Percentiles rank a stretch among this genome's conserved stretches.
phyloP scores from a whole-genome alignment of 352 stramenopile species.

The Phytophthora sp. region DNA sequence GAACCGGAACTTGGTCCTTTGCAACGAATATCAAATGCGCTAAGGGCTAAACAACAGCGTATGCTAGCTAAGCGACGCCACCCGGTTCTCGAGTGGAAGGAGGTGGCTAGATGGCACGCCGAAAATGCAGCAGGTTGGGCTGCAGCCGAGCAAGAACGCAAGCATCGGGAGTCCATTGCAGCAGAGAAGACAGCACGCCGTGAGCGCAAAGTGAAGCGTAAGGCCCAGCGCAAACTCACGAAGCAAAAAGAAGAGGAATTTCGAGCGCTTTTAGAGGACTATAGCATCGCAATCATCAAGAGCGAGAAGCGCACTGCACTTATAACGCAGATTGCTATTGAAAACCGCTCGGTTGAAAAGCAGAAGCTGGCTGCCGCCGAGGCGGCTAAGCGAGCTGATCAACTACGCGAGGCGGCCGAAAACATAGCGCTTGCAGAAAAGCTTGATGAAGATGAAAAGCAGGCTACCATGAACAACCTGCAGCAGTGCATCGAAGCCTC shows the following conservation, averaged over 20 bases:
- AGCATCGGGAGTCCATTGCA: constrained; percentile 10
- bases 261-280: constrained; percentile 44
- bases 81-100: constrained; percentile 61
- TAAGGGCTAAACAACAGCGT: constrained; percentile 47
- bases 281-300: constrained; percentile 47
- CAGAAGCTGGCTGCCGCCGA: constrained; percentile 18
- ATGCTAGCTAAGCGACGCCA: constrained; percentile 49
- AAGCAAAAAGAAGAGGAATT: constrained; percentile 62
- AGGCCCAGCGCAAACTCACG: constrained; percentile 46
- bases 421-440: constrained; percentile 15
- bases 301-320: constrained; percentile 51
- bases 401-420: constrained; percentile 16
- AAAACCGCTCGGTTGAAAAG: constrained; percentile 33
- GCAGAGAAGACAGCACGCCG: constrained; percentile 40
- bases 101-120: constrained; percentile 37
- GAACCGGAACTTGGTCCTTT: constrained; percentile 22
- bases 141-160: constrained; percentile 32
- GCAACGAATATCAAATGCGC: constrained; percentile 24
- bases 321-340: constrained; percentile 52
- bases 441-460: constrained; percentile 23
- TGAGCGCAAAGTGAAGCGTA: constrained; percentile 56
- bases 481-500: constrained; percentile 41
- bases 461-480: constrained; percentile 19
- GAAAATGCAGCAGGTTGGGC: constrained; percentile 42
- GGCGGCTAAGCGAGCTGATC: constrained; percentile 10